A percentile compares a stretch with the other conserved stretches of the same genome.
Evolutionary conservation across 2,329 filamentous ascomycete genomes (phyloP).

Genomic region (Shiraia sp.): DNA sequence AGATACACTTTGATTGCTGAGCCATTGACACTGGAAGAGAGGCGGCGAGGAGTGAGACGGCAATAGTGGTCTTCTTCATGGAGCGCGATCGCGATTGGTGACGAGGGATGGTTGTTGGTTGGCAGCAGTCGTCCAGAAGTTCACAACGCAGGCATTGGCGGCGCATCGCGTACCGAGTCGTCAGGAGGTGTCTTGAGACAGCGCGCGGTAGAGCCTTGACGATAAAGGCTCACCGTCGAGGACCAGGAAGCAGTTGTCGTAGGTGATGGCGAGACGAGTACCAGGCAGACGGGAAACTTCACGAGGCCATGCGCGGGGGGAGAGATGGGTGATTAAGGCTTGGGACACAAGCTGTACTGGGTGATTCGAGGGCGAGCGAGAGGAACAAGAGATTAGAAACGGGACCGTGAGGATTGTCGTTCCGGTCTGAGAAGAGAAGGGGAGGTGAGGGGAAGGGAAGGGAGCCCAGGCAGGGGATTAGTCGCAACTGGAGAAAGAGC

Average conservation of each 20-base stretch:
- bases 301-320: constrained; percentile 37
- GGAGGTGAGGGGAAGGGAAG: background rate
- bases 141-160: constrained; percentile 16
- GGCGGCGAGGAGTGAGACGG: constrained; percentile 34
- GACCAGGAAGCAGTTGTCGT: constrained; percentile 11
- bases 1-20: constrained; percentile 60
- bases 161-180: constrained; percentile 20
- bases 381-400: constrained; percentile 17
- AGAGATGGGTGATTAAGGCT: constrained; percentile 14
- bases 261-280: constrained; percentile 23
- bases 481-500: constrained; percentile 39
- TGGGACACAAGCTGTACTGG: no score
- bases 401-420: constrained; percentile 18
- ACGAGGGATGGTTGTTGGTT: constrained; percentile 10
- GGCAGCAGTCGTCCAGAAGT: constrained; percentile 15
- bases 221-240: constrained; percentile 10
- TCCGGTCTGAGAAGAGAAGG: constrained; percentile 30
- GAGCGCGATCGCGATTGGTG: constrained; percentile 27
- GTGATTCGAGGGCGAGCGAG: background rate
- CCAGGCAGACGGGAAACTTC: constrained; percentile 34
- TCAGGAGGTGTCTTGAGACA: constrained; percentile 7
- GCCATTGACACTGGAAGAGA: constrained; percentile 37
- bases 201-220: constrained; percentile 3
- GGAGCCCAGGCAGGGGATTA: constrained; percentile 12
- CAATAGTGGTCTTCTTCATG: constrained; percentile 19